Conservation (phyloP, 257 asterid species). For the Solanum habrochaites region DNA sequence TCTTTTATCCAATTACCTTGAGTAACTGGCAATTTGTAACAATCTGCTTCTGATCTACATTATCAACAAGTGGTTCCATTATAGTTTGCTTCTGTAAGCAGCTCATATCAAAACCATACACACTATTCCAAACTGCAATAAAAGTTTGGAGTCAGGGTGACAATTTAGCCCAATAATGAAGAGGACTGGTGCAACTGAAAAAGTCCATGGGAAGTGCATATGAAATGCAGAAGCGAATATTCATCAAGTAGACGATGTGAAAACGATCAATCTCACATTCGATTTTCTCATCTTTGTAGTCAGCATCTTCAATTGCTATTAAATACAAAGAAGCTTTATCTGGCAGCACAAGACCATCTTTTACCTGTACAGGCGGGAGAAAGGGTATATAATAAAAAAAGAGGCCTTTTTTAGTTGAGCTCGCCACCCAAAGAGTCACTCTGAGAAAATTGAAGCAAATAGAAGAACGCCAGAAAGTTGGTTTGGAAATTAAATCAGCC, state of each 20-base stretch:
- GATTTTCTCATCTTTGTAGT: slow-evolving; percentile 90
- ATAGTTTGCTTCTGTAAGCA: slow-evolving; percentile 87
- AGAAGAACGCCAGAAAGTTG: not conserved
- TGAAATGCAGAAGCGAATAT: not conserved
- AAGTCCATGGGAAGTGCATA: not conserved
- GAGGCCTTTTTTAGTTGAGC: not conserved
- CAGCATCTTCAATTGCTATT: slow-evolving; percentile 96
- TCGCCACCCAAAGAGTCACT: not conserved
- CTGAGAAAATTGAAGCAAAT: not conserved
- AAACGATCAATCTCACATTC: slow-evolving; percentile 55
- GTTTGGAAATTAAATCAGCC: not conserved
- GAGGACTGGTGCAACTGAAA: not conserved
- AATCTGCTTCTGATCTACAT: slow-evolving; percentile 77
- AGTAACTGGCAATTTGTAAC: slow-evolving; percentile 77
- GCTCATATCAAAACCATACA: slow-evolving; percentile 94
- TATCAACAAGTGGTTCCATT: slow-evolving; percentile 87
- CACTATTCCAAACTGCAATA: slow-evolving; percentile 69
- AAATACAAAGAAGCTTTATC: slow-evolving; percentile 77
- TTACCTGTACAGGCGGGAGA: slow-evolving; percentile 26
- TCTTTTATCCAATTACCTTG: slow-evolving; percentile 35
- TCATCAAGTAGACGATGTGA: slow-evolving; percentile 2
- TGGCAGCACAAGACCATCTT: slow-evolving; percentile 71
- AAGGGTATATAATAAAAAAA: not conserved
- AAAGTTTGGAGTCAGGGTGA: not conserved
- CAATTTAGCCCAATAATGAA: not conserved